Percentiles rank a stretch among this genome's conserved stretches.
Evolutionary conservation across 2,329 filamentous ascomycete species (phyloP).

Genomic region (Epichloe brachyelytri): DNA sequence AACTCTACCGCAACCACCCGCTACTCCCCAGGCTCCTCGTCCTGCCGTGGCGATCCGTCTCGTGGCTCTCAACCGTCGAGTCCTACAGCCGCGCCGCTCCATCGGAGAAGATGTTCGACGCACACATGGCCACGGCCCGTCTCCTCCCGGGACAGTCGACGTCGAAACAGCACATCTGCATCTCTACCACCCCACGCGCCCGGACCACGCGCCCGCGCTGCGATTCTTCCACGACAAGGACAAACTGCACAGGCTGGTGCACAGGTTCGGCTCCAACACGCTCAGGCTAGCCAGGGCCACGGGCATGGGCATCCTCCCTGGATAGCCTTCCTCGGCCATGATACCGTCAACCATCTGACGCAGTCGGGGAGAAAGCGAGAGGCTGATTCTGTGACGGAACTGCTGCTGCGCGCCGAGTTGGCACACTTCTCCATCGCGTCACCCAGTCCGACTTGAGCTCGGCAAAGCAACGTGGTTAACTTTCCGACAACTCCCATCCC

Average conservation of each 20-base stretch:
- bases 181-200: constrained; percentile 40
- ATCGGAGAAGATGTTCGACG: constrained; percentile 36
- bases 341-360: constrained; percentile 33
- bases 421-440: constrained; percentile 16
- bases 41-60: constrained; percentile 33
- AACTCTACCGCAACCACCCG: constrained; percentile 24
- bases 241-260: constrained; percentile 16
- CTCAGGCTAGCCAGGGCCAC: constrained; percentile 15
- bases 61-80: constrained; percentile 39
- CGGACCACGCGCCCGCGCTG: constrained; percentile 34
- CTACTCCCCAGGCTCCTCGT: constrained; percentile 25
- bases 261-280: constrained; percentile 13
- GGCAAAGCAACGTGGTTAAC: no score
- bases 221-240: constrained; percentile 27
- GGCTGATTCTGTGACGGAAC: constrained; percentile 26
- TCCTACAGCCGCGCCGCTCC: constrained; percentile 32
- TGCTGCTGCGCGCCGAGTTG: constrained; percentile 26
- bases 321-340: constrained; percentile 29
- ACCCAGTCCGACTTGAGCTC: constrained; percentile 11
- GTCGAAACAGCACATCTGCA: constrained; percentile 41
- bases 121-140: constrained; percentile 35
- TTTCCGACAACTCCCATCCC: no score
- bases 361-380: constrained; percentile 26
- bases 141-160: constrained; percentile 22
- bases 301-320: constrained; percentile 21